Percentiles rank a stretch among this genome's conserved stretches.
Conservation (phyloP, 2,329 filamentous ascomycete genomes). For the Claviceps sp. region DNA sequence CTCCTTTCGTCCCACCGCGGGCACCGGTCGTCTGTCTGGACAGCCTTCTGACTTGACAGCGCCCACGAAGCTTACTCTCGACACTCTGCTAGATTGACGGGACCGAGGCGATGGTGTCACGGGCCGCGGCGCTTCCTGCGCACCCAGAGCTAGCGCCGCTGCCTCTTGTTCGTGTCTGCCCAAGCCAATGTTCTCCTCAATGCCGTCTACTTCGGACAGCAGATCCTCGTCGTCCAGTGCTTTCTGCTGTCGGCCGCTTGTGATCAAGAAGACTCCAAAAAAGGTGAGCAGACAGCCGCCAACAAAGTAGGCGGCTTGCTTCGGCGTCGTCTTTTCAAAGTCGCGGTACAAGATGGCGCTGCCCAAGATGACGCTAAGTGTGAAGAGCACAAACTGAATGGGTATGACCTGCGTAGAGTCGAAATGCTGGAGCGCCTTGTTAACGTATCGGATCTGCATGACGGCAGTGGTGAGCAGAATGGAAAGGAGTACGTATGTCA, state of each 20-base stretch:
- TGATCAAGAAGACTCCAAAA: slow-evolving; percentile 93
- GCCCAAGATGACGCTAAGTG: slow-evolving; percentile 85
- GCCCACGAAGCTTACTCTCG: slow-evolving; percentile 31
- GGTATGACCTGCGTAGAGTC: slow-evolving; percentile 97
- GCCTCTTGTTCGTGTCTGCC: slow-evolving; percentile 30
- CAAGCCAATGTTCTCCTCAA: slow-evolving; percentile 51
- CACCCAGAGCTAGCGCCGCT: slow-evolving; percentile 6
- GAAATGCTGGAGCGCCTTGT: slow-evolving; percentile 75
- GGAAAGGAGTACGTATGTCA: slow-evolving; percentile 75
- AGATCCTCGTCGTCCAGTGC: slow-evolving; percentile 44
- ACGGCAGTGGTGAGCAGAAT: slow-evolving; percentile 74
- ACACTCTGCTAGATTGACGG: slow-evolving; percentile 34
- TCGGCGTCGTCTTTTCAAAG: slow-evolving; percentile 67
- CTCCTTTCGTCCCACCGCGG: slow-evolving; percentile 19
- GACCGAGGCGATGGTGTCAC: slow-evolving; percentile 21
- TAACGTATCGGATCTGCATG: slow-evolving; percentile 96
- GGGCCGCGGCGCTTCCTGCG: slow-evolving; percentile 9
- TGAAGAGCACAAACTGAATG: slow-evolving; percentile 95
- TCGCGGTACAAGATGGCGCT: slow-evolving; percentile 90
- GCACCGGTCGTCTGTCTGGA: slow-evolving; percentile 22
- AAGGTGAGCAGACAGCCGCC: slow-evolving; percentile 88
- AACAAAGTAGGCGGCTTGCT: slow-evolving; percentile 71
- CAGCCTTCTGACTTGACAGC: slow-evolving; percentile 23
- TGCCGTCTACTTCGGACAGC: slow-evolving; percentile 41
- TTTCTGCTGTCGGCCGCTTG: slow-evolving; percentile 58